Base-by-base conservation (phyloP, 2,329 filamentous ascomycete species). In the Colletotrichum liriopes region DNA sequence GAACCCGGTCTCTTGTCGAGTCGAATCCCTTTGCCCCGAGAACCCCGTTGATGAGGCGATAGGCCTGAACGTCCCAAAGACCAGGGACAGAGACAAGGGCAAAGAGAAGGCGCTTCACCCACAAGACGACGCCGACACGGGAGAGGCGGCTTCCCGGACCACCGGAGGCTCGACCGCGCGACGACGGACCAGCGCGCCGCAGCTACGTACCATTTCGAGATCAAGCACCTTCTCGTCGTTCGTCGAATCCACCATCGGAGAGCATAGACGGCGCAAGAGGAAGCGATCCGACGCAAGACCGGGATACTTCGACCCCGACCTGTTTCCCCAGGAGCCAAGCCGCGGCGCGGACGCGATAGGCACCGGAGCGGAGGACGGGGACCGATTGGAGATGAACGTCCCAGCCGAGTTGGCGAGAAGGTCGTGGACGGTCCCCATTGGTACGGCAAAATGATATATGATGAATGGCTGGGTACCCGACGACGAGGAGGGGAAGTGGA, bases 381-480 rank as follows among this genome's bases (percentile, higher is more conserved):
- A 73, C 14, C 23, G 23, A 26, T 6, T 74, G 62, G 66, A 65
- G 26, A 74, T 74, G 73, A 74, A 74, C 20, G 32, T 74, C 12
- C 71, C 73, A 2, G n/a, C 56, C 20, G 56, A 65, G 43, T n/a
- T 68, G 41, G 23, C 32, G 14, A 67, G n/a, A 23, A 67, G 29
- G 29, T 39, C 61, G 14, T 55, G 61, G 49, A 32, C 29, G 18
- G 35, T 55, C 29, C 61, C 61, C n/a, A 49, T 63, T 39, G 60
- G 60, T 41, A 51, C 60, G 3, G 60, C 60, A 45, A 63, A 16
- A 35, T 63, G 45, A 62, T 12, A 14, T 7, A 51, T 8, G 16
- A 5, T 35, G 32, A 35, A 20, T 20, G 1, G n/a, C 18, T 18
- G 23, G 9, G 45, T 16, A 18, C 2, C 16, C n/a, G 29, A 12